Evolutionary conservation across 192 early-diverging fungal genomes (phyloP).

Genomic region (Spizellomyces sp.): DNA sequence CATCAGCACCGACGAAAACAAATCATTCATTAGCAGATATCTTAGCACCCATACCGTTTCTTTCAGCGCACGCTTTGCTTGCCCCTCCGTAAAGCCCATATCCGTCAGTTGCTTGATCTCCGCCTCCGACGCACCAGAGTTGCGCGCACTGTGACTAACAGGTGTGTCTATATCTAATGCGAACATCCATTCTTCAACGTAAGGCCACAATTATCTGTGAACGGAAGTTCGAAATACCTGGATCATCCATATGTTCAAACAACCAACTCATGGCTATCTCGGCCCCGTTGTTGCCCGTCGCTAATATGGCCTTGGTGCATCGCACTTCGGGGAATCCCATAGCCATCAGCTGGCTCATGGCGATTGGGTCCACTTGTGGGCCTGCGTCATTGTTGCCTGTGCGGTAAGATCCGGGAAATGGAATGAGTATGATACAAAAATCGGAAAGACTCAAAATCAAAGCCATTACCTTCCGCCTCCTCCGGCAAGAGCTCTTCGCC

Average conservation of each 20-base stretch:
- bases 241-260: slow-evolving; percentile 97
- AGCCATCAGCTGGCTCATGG: slow-evolving; percentile 75
- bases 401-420: background rate
- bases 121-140: slow-evolving; percentile 40
- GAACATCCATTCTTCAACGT: background rate
- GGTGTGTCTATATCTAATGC: slow-evolving; percentile 74
- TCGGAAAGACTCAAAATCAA: background rate
- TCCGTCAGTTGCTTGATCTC: slow-evolving; percentile 76
- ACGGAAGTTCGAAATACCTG: slow-evolving; percentile 51
- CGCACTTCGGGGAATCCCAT: slow-evolving; percentile 94
- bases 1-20: background rate
- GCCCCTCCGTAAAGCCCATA: slow-evolving; percentile 87
- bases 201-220: background rate
- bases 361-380: slow-evolving; percentile 64
- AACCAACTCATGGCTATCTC: slow-evolving; percentile 94
- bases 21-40: background rate
- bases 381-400: slow-evolving; percentile 6
- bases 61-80: slow-evolving; percentile 78
- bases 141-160: slow-evolving; percentile 27
- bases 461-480: slow-evolving; percentile 31
- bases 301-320: slow-evolving; percentile 79
- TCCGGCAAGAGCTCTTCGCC: slow-evolving; percentile 81
- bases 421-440: slow-evolving; percentile 4
- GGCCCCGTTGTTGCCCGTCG: slow-evolving; percentile 77
- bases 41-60: slow-evolving; percentile 63